phyloP scores from a whole-genome alignment of 2,329 filamentous ascomycete species.

The Ascocoryne sarcoides region DNA sequence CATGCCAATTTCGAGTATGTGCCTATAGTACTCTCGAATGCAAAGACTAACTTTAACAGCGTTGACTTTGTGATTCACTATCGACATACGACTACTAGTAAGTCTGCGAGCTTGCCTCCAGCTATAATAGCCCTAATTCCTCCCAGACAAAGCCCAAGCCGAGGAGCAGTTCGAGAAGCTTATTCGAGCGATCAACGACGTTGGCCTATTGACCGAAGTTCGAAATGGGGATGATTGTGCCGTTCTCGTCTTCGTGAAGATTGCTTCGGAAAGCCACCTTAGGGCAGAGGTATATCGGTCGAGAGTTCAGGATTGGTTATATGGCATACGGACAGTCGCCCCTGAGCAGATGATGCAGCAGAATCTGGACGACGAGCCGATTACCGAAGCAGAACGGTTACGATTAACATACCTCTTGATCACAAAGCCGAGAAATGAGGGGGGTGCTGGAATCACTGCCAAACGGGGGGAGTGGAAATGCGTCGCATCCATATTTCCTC shows the following conservation, averaged over 20 bases:
- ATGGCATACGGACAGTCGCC: slow-evolving; percentile 71
- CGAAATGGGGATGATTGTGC: slow-evolving; percentile 68
- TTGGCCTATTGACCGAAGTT: slow-evolving; percentile 83
- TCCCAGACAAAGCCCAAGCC: slow-evolving; percentile 57
- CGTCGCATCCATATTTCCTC: slow-evolving; percentile 65
- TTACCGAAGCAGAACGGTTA: slow-evolving; percentile 81
- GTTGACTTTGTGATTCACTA: slow-evolving; percentile 88
- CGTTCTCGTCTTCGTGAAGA: slow-evolving; percentile 73
- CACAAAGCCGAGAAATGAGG: slow-evolving; percentile 61
- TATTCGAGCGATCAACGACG: slow-evolving; percentile 62
- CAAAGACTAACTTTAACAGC: slow-evolving; percentile 31
- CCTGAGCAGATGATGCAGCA: slow-evolving; percentile 64
- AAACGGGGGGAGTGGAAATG: slow-evolving; percentile 61
- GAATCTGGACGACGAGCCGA: slow-evolving; percentile 62
- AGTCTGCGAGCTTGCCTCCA: slow-evolving; percentile 1
- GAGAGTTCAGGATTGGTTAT: slow-evolving; percentile 87
- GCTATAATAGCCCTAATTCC: slow-evolving; percentile 12
- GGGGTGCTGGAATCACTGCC: slow-evolving; percentile 70
- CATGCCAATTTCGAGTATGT: slow-evolving; percentile 36
- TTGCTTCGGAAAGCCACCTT: slow-evolving; percentile 67
- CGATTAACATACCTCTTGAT: slow-evolving; percentile 83
- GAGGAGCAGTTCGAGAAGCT: slow-evolving; percentile 70
- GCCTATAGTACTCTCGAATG: background rate
- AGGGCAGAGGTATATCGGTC: slow-evolving; percentile 76
- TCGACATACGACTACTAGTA: slow-evolving; percentile 60